These are phyloP conservation scores for Yamadazyma laniorum DNA, from an alignment of 805 yeast species.

Conservation along the genomic window DNA sequence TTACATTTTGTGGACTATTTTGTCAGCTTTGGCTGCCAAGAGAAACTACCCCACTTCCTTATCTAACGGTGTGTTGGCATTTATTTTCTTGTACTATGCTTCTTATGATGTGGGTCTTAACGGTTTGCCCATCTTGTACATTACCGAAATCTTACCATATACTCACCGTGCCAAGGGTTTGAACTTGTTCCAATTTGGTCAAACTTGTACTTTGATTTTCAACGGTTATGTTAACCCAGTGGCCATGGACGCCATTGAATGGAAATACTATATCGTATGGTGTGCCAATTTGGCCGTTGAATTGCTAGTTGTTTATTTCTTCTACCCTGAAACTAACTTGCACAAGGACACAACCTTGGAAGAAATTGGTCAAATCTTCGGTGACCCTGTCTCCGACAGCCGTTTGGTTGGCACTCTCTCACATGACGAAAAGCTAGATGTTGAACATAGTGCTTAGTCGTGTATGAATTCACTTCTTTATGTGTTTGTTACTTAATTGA, in stretches of 20 bases:
- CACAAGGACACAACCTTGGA: slow-evolving; percentile 40
- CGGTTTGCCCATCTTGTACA: slow-evolving; percentile 46
- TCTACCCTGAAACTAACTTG: slow-evolving; percentile 39
- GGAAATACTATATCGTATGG: slow-evolving; percentile 46
- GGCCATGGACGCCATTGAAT: slow-evolving; percentile 41
- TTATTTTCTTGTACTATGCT: slow-evolving; percentile 23
- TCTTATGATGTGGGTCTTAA: slow-evolving; percentile 35
- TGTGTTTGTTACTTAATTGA: neutral
- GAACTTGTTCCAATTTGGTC: slow-evolving; percentile 24
- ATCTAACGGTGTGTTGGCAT: slow-evolving; percentile 22
- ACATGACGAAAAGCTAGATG: slow-evolving; percentile 3
- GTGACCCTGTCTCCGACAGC: slow-evolving; percentile 23
- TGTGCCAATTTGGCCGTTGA: slow-evolving; percentile 30
- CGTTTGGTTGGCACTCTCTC: neutral
- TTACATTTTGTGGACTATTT: slow-evolving; percentile 25
- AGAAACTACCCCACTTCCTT: slow-evolving; percentile 16
- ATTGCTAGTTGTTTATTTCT: slow-evolving; percentile 29
- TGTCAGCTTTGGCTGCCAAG: slow-evolving; percentile 22
- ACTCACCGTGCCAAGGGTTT: slow-evolving; percentile 43
- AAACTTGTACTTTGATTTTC: slow-evolving; percentile 21
- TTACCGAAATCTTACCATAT: slow-evolving; percentile 43
- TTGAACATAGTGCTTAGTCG: slow-evolving; percentile 9
- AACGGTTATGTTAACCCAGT: slow-evolving; percentile 33
- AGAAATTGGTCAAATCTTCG: slow-evolving; percentile 43
- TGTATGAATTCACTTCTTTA: neutral